Percentiles rank a stretch among this genome's conserved stretches.
phyloP scores from a whole-genome alignment of 495 filamentous ascomycete species.

The Amorphotheca resinae region DNA sequence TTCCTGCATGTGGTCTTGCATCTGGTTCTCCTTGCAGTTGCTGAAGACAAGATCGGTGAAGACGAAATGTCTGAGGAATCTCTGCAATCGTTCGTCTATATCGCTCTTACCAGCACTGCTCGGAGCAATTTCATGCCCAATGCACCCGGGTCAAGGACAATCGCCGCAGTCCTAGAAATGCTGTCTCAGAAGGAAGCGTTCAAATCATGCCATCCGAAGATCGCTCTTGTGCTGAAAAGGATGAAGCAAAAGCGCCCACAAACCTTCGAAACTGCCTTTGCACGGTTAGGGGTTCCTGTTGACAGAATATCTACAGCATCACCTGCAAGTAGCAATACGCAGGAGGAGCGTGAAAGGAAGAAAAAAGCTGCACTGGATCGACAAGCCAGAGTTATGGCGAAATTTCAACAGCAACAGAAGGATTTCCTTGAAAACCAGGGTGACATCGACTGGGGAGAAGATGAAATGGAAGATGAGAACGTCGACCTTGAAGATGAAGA shows the following conservation, averaged over 20 bases:
- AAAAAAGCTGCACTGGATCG: slow-evolving; percentile 80
- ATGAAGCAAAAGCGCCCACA: slow-evolving; percentile 71
- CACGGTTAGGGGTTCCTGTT: slow-evolving; percentile 33
- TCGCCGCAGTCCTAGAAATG: slow-evolving; percentile 61
- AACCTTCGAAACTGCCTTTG: slow-evolving; percentile 51
- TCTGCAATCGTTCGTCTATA: slow-evolving; percentile 50
- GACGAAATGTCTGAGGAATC: slow-evolving; percentile 35
- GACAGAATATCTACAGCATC: slow-evolving; percentile 42
- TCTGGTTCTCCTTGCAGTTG: slow-evolving; percentile 66
- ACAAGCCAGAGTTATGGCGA: slow-evolving; percentile 87
- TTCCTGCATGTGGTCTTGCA: slow-evolving; percentile 88
- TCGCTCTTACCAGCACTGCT: slow-evolving; percentile 50
- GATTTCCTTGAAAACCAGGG: slow-evolving; percentile 81
- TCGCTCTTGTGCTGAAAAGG: slow-evolving; percentile 70
- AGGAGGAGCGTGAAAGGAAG: slow-evolving; percentile 68
- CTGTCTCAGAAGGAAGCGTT: slow-evolving; percentile 62
- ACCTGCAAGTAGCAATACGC: slow-evolving; percentile 39
- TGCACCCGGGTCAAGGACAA: slow-evolving; percentile 42
- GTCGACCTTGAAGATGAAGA: slow-evolving; percentile 49
- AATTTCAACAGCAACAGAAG: slow-evolving; percentile 94
- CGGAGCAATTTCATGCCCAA: slow-evolving; percentile 41
- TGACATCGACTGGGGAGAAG: slow-evolving; percentile 72
- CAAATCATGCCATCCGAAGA: slow-evolving; percentile 71
- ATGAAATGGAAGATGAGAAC: slow-evolving; percentile 52
- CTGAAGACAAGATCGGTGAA: slow-evolving; percentile 62